These are phyloP conservation scores for Mrakia gelida DNA, from an alignment of 768 basidiomycete species.

Conservation along the genomic window DNA sequence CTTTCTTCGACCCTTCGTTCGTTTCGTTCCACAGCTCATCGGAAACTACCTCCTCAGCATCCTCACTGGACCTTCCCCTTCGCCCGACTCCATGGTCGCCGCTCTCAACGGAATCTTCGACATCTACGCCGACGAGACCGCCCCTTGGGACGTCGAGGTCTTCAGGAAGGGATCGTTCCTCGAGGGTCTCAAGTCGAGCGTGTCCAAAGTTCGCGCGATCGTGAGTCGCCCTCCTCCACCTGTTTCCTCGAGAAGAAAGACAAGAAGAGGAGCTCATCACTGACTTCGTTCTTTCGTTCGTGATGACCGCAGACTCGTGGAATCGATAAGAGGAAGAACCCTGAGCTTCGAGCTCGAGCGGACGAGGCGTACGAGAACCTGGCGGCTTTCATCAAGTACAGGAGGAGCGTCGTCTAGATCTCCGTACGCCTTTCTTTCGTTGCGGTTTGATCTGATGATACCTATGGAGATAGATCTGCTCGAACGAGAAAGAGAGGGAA, in stretches of 20 bases:
- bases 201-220: constrained; percentile 41
- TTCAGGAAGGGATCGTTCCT: constrained; percentile 64
- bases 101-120: constrained; percentile 79
- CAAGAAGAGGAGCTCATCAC: too few species aligned
- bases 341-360: constrained; percentile 42
- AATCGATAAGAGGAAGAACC: constrained; percentile 47
- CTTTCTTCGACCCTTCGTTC: neutral
- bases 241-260: too few species aligned
- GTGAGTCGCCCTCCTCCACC: too few species aligned
- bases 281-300: too few species aligned
- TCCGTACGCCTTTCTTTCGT: too few species aligned
- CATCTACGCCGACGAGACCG: constrained; percentile 82
- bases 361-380: constrained; percentile 49
- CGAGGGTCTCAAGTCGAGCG: constrained; percentile 48
- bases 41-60: constrained; percentile 42
- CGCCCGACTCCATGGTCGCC: constrained; percentile 68
- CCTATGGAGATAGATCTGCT: neutral
- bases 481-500: too few species aligned
- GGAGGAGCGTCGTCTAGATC: constrained; percentile 34
- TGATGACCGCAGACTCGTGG: constrained; percentile 40
- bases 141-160: constrained; percentile 69
- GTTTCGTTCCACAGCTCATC: constrained; percentile 36
- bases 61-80: constrained; percentile 20
- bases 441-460: neutral
- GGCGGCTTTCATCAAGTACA: constrained; percentile 47